phyloP scores from a whole-genome alignment of 228 moss, liverwort and hornwort genomes.

The Sphagnum magellanicum region DNA sequence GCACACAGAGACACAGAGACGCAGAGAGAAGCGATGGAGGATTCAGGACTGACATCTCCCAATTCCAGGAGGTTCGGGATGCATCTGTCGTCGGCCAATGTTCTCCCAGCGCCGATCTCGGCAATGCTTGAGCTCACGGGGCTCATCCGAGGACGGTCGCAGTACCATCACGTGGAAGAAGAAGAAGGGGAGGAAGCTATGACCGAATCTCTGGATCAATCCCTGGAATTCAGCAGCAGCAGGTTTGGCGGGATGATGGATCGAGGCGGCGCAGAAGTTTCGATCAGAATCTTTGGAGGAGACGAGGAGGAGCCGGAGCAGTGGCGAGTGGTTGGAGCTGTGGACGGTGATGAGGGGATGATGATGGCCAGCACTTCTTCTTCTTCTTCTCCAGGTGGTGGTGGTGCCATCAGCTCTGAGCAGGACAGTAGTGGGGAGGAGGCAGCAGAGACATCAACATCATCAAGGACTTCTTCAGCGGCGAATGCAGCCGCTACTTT shows the following conservation, averaged over 20 bases:
- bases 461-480: not conserved
- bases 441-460: conserved; percentile 62
- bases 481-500: conserved; percentile 33
- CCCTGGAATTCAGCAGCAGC: too few relatives aligned
- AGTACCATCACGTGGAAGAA: conserved; percentile 17
- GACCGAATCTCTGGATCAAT: conserved; percentile 2
- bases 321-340: conserved; percentile 19
- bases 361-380: conserved; percentile 38
- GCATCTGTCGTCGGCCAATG: conserved; percentile 80
- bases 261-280: conserved; percentile 42
- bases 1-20: too few relatives aligned
- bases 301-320: conserved; percentile 29
- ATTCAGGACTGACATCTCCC: conserved; percentile 26
- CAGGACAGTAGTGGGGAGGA: conserved; percentile 55
- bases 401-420: conserved; percentile 19
- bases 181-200: conserved; percentile 28
- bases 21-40: conserved; percentile 15
- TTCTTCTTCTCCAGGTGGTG: conserved; percentile 49
- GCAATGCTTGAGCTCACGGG: conserved; percentile 88
- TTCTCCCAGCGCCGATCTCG: conserved; percentile 75
- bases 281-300: conserved; percentile 41
- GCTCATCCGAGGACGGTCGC: conserved; percentile 69
- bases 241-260: too few relatives aligned
- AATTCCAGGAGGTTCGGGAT: conserved; percentile 73
- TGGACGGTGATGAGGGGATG: conserved; percentile 12